Evolutionary conservation across 352 stramenopile genomes (phyloP).

Genomic region (Lagenidium giganteum): DNA sequence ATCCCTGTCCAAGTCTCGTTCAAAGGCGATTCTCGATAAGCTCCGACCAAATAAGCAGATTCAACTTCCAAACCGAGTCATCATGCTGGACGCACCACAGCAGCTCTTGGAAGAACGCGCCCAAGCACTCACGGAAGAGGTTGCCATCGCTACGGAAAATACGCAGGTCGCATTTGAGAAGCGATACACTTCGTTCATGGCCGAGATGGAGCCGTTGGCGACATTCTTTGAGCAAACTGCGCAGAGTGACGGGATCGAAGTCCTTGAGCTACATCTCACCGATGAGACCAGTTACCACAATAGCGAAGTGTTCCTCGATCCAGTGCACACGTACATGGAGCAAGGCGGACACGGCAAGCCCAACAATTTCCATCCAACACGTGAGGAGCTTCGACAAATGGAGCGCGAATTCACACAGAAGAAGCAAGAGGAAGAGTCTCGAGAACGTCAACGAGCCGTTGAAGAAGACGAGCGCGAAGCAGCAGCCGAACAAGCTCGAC

Average conservation of each 20-base stretch:
- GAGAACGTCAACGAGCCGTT: slow-evolving; percentile 21
- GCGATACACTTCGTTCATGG: slow-evolving; percentile 42
- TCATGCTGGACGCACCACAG: slow-evolving; percentile 48
- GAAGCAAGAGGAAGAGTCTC: slow-evolving; percentile 34
- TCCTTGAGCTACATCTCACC: slow-evolving; percentile 54
- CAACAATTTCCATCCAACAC: slow-evolving; percentile 82
- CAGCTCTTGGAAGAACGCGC: slow-evolving; percentile 49
- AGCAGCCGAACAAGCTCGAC: slow-evolving; percentile 27
- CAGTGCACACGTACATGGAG: slow-evolving; percentile 73
- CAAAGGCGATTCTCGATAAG: slow-evolving; percentile 32
- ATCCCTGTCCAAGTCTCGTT: slow-evolving; percentile 23
- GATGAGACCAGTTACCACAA: slow-evolving; percentile 39
- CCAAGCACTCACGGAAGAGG: slow-evolving; percentile 46
- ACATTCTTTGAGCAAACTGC: slow-evolving; percentile 58
- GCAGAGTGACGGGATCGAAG: slow-evolving; percentile 33
- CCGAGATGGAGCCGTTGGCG: slow-evolving; percentile 39
- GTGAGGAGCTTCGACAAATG: slow-evolving; percentile 46
- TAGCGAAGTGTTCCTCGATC: slow-evolving; percentile 29
- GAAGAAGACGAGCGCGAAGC: slow-evolving; percentile 58
- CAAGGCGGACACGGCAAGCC: slow-evolving; percentile 50
- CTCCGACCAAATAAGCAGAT: slow-evolving; percentile 34
- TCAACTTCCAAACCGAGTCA: slow-evolving; percentile 59
- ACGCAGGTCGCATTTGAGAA: slow-evolving; percentile 47
- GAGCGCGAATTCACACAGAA: slow-evolving; percentile 38
- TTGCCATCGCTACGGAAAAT: slow-evolving; percentile 52